Evolutionary conservation across 2,329 filamentous ascomycete species (phyloP).

Genomic region (Geosmithia flava): DNA sequence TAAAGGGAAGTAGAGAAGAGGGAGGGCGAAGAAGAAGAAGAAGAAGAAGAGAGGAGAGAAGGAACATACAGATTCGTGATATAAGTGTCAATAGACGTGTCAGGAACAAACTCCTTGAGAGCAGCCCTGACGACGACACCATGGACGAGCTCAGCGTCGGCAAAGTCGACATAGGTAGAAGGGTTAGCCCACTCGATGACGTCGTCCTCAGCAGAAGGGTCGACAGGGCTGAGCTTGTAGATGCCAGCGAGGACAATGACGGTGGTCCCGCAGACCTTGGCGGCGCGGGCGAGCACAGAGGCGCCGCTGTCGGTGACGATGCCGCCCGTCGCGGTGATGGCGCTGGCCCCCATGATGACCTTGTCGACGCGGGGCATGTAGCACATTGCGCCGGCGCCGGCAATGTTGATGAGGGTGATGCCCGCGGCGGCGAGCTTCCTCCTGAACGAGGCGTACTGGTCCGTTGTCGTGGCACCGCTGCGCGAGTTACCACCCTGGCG

Average conservation of each 20-base stretch:
- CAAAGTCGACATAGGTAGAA: slow-evolving; percentile 61
- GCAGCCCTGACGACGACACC: slow-evolving; percentile 67
- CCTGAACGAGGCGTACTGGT: slow-evolving; percentile 44
- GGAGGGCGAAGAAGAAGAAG: neutral
- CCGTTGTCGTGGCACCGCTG: slow-evolving; percentile 19
- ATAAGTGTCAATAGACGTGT: slow-evolving; percentile 65
- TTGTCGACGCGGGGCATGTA: slow-evolving; percentile 95
- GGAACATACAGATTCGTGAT: slow-evolving; percentile 60
- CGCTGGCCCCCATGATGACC: slow-evolving; percentile 79
- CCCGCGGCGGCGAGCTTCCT: slow-evolving; percentile 70
- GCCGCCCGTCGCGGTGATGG: slow-evolving; percentile 79
- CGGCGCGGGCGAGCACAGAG: slow-evolving; percentile 70
- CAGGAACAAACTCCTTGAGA: slow-evolving; percentile 69
- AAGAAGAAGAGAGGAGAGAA: slow-evolving; percentile 5
- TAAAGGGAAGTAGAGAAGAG: neutral
- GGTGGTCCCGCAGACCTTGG: slow-evolving; percentile 67
- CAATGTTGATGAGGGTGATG: slow-evolving; percentile 71
- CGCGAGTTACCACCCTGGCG: neutral
- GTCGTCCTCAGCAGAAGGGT: slow-evolving; percentile 69
- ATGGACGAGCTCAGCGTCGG: slow-evolving; percentile 64
- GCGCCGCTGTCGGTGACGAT: slow-evolving; percentile 78
- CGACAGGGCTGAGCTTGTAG: slow-evolving; percentile 87
- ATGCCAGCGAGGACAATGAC: slow-evolving; percentile 85
- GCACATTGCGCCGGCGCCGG: slow-evolving; percentile 76
- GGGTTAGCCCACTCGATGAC: slow-evolving; percentile 82